Evolutionary conservation across 345 rosid genomes (phyloP), one percentile per base, ranked within the genome.

Genomic region (Physaria fendleri): DNA sequence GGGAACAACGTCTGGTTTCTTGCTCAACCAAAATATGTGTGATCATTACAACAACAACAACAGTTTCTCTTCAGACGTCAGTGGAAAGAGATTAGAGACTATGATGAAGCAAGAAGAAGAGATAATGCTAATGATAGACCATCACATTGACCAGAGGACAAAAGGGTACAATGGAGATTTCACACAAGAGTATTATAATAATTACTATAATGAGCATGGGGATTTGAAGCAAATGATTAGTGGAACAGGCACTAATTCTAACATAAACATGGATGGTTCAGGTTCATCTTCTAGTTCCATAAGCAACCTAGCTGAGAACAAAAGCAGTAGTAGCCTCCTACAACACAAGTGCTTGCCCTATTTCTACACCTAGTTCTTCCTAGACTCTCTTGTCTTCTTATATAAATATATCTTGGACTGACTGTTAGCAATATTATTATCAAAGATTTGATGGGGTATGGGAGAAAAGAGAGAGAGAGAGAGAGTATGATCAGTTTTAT

Each of bases 391-490:
- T 64, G 55, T 64, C 65, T 64, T 71, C 59, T 65, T 57, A 64
- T 65, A 56, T 57, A 53, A 56, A 57, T 64, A 68, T 51, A 56
- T 65, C 23, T 65, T 68, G 69, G 62, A 65, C 80, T 78, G 79
- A 70, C 75, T 67, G 77, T 71, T 74, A 74, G 79, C 71, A 80
- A 78, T 43, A 75, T n/a, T n/a, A n/a, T n/a, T n/a, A n/a, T 74
- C 79, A 75, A 78, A 74, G 87, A 84, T 82, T 77, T 82, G 88
- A 84, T 75, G 81, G 83, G 84, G 82, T 78, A 76, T 76, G 94
- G 82, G 71, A 40, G 48, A 56, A 44, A 58, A 37, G 41, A 65
- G 67, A 21, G 65, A 43, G 29, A 47, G 54, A 45, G 49, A 56
- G 49, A 8, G 35, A 45, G 6, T 47, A 23, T 15, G 50, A 69